These are phyloP conservation scores for Mycotypha africana DNA, from an alignment of 371 early-diverging fungal genomes.

Conservation along the genomic window DNA sequence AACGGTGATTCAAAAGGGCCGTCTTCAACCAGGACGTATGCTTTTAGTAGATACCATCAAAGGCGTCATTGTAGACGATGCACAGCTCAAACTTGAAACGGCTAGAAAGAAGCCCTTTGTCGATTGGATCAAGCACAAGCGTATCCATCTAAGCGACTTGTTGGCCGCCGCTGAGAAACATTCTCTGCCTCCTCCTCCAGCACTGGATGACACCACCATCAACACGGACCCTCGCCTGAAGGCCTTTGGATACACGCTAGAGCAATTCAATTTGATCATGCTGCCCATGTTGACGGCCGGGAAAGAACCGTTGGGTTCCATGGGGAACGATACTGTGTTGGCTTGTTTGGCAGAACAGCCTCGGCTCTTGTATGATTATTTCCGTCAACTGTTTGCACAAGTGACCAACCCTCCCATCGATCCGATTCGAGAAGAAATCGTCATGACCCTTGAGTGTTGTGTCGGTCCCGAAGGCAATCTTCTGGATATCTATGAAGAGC, in stretches of 20 bases:
- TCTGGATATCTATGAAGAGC: slow-evolving; percentile 72
- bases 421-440: slow-evolving; percentile 95
- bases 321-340: slow-evolving; percentile 95
- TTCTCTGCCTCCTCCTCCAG: slow-evolving; percentile 6
- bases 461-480: slow-evolving; percentile 96
- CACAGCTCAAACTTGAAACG: slow-evolving; percentile 74
- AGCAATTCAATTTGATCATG: slow-evolving; percentile 88
- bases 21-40: slow-evolving; percentile 95
- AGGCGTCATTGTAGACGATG: slow-evolving; percentile 89
- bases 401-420: slow-evolving; percentile 97
- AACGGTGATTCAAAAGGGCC: slow-evolving; percentile 81
- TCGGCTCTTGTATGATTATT: slow-evolving; percentile 90
- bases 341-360: slow-evolving; percentile 90
- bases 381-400: slow-evolving; percentile 95
- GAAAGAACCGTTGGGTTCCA: slow-evolving; percentile 95
- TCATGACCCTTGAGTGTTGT: slow-evolving; percentile 94
- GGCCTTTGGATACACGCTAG: slow-evolving; percentile 89
- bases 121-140: slow-evolving; percentile 79
- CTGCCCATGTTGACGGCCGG: slow-evolving; percentile 83
- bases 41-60: slow-evolving; percentile 91
- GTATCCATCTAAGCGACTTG: slow-evolving; percentile 64
- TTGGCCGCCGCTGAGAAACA: slow-evolving; percentile 9
- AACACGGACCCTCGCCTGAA: slow-evolving; percentile 76
- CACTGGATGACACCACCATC: slow-evolving; percentile 40
- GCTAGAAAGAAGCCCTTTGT: slow-evolving; percentile 68